A percentile compares a stretch with the other conserved stretches of the same genome.
Conservation (phyloP, 345 rosid species). For the Boechera divaricarpa region DNA sequence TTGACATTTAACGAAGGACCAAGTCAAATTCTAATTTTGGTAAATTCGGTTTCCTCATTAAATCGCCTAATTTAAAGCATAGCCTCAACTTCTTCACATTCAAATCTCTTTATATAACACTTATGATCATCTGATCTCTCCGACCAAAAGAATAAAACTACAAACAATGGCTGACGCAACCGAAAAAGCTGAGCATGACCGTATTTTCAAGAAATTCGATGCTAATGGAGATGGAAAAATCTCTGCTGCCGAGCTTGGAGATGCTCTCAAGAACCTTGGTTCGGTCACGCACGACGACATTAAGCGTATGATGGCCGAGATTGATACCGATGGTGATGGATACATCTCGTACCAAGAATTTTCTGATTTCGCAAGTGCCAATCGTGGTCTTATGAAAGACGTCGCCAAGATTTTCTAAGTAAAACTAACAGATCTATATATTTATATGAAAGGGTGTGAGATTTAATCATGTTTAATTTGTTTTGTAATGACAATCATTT, state of each 20-base stretch:
- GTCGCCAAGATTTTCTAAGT: constrained; percentile 78
- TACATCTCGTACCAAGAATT: constrained; percentile 75
- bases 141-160: constrained; percentile 14
- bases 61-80: constrained; percentile 39
- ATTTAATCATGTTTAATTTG: constrained; percentile 23
- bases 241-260: constrained; percentile 78
- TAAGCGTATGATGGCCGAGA: constrained; percentile 85
- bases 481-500: constrained; percentile 40
- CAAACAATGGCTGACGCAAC: constrained; percentile 62
- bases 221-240: constrained; percentile 85
- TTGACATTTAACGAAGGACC: constrained; percentile 16
- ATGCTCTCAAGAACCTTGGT: constrained; percentile 69
- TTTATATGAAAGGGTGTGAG: constrained; percentile 4
- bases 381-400: constrained; percentile 82
- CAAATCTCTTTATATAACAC: constrained; percentile 39
- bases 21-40: constrained; percentile 42
- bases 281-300: constrained; percentile 66
- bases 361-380: constrained; percentile 70
- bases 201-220: constrained; percentile 80
- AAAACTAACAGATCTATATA: background rate
- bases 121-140: background rate
- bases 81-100: constrained; percentile 39
- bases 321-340: constrained; percentile 92
- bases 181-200: constrained; percentile 61
- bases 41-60: constrained; percentile 25